Base-by-base conservation (phyloP, 176 grass and related monocot genomes). In the Calamus simplicifolius region DNA sequence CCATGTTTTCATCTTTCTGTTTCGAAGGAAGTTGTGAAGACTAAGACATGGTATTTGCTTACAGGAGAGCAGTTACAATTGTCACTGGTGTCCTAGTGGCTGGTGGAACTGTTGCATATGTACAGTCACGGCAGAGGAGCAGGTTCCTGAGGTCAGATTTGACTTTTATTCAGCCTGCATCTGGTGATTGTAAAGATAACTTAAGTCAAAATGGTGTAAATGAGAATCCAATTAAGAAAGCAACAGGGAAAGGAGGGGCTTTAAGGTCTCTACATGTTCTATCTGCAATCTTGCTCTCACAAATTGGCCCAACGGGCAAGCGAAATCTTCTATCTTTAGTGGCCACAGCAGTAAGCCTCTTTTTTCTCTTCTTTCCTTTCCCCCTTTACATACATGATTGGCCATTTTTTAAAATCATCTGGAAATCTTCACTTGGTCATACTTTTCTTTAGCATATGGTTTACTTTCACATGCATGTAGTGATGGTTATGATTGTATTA, bases 181-280 rank as follows among this genome's bases (percentile, higher is more conserved):
- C 79, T 69, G 51, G 35, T 50, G 52, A 64, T 27, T 71, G 79
- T 4, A 84, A 62, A 54, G 69, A 77, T 4, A 75, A 18, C 51
- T 71, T 12, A 28, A 63, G 55, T 13, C 91, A 53, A 56, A 60
- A 74, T 61, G 80, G 69, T 27, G 18, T 35, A 6, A 66, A 66
- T 57, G 60, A 61, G 53, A 70, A 57, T 66, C 65, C 78, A 75
- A 25, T 56, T 29, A 74, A 30, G 16, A 64, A n/a, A 31, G 19
- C 27, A 17, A 80, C 51, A 16, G 64, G 53, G 15, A 83, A 29
- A 73, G 88, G 68, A 66, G 56, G 70, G 38, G 57, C 76, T 49
- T 68, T 91, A 2, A 92, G 77, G 66, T 92, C 93, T 75, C n/a
- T 98, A 29, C 87, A 92, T 69, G 71, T 92, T 80, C 51, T 98